phyloP scores from a whole-genome alignment of 495 filamentous ascomycete species.

The Aspergillus sclerotiicarbonarius region DNA sequence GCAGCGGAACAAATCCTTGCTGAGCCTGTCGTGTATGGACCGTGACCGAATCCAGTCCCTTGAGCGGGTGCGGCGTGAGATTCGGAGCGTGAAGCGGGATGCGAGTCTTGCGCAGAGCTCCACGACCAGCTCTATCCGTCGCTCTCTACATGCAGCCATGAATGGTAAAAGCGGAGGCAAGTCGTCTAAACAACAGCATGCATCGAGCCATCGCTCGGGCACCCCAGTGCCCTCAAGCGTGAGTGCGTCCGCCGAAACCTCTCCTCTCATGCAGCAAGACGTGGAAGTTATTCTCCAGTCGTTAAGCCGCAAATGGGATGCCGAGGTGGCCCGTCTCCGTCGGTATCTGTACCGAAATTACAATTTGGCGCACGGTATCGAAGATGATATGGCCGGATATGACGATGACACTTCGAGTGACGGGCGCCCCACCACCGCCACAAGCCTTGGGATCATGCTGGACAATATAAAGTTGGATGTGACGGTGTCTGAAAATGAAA shows the following conservation, averaged over 20 bases:
- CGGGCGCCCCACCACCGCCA: conserved; percentile 38
- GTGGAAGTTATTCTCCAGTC: conserved; percentile 53
- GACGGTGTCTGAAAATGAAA: conserved; percentile 35
- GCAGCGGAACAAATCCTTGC: conserved; percentile 61
- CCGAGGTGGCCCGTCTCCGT: conserved; percentile 54
- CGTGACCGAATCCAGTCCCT: conserved; percentile 60
- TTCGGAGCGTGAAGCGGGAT: conserved; percentile 52
- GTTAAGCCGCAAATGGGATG: conserved; percentile 61
- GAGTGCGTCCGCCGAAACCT: conserved; percentile 24
- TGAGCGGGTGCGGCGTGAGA: conserved; percentile 58
- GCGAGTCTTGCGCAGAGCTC: conserved; percentile 28
- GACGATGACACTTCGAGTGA: conserved; percentile 35
- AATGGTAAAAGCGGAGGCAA: conserved; percentile 32
- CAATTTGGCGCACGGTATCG: conserved; percentile 49
- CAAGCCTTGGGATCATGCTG: conserved; percentile 40
- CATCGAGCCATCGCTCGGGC: conserved; percentile 20
- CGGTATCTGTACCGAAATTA: conserved; percentile 63
- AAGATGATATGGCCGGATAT: conserved; percentile 12
- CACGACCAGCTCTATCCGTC: conserved; percentile 44
- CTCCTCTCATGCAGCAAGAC: conserved; percentile 45
- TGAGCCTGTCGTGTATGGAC: conserved; percentile 66
- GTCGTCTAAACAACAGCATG: conserved; percentile 32
- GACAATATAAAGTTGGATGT: conserved; percentile 42
- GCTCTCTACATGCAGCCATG: conserved; percentile 45
- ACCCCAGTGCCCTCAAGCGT: conserved; percentile 19